Conservation (phyloP, 331 rosid genomes). For the Cydonia oblonga region DNA sequence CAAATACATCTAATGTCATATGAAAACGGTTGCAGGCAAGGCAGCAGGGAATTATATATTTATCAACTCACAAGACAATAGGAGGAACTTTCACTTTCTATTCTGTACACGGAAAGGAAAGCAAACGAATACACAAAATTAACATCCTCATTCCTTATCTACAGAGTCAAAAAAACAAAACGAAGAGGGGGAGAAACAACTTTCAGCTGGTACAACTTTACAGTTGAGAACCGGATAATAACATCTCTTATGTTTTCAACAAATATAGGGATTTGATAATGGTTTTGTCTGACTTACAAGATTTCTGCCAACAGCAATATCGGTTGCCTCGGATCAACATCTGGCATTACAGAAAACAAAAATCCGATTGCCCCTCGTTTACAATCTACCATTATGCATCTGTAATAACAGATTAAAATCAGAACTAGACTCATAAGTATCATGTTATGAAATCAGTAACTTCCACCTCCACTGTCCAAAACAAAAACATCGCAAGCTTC, state of each 20-base stretch:
- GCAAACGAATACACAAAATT: not conserved
- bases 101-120: not conserved
- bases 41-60: too few species aligned
- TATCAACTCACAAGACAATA: too few species aligned
- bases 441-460: not conserved
- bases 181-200: too few species aligned
- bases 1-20: not conserved
- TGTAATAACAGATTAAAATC: constrained; percentile 4
- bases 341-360: not conserved
- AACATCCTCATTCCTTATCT: not conserved
- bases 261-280: not conserved
- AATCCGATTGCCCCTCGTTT: not conserved
- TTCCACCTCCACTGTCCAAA: not conserved
- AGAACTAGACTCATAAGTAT: not conserved
- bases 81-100: not conserved
- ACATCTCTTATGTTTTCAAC: not conserved
- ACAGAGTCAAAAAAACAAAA: not conserved
- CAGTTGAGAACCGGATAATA: not conserved
- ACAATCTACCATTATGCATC: constrained; percentile 4
- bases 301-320: not conserved
- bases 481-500: not conserved
- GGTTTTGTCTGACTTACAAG: not conserved
- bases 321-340: not conserved
- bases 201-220: not conserved
- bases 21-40: not conserved